A percentile compares a stretch with the other conserved stretches of the same genome.
phyloP scores from a whole-genome alignment of 768 basidiomycete species.

The Tephrocybe sp. region DNA sequence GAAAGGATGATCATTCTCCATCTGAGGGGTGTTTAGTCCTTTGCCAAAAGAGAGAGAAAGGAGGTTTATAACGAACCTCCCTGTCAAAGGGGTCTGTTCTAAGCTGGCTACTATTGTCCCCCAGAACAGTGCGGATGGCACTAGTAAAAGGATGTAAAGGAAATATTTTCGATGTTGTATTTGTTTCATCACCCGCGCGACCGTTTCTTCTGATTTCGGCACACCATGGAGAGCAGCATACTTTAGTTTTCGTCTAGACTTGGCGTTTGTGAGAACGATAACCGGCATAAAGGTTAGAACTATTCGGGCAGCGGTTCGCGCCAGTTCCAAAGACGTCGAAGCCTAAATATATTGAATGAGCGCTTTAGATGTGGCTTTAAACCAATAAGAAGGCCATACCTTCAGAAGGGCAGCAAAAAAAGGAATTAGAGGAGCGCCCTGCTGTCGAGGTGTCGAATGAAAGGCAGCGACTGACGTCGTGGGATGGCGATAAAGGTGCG shows the following conservation, averaged over 20 bases:
- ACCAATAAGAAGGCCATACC: conserved; percentile 33
- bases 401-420: conserved; percentile 62
- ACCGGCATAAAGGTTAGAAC: conserved; percentile 75
- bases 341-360: conserved; percentile 58
- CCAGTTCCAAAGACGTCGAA: conserved; percentile 70
- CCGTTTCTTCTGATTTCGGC: conserved; percentile 53
- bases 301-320: conserved; percentile 66
- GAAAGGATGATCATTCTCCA: conserved; percentile 88
- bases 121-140: conserved; percentile 64
- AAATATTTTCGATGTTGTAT: conserved; percentile 49
- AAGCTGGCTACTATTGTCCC: conserved; percentile 68
- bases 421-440: conserved; percentile 43
- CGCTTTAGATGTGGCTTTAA: conserved; percentile 6
- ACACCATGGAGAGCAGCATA: conserved; percentile 48
- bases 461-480: conserved; percentile 23
- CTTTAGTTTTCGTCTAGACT: conserved; percentile 48
- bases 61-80: conserved; percentile 50
- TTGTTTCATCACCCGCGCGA: conserved; percentile 41
- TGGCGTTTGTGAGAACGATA: conserved; percentile 56
- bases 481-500: background rate
- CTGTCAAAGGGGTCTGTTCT: conserved; percentile 82
- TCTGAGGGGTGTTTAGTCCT: conserved; percentile 34
- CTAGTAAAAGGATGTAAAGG: conserved; percentile 53
- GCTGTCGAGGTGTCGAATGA: conserved; percentile 36
- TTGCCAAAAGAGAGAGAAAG: background rate